A percentile compares a stretch with the other conserved stretches of the same genome.
Evolutionary conservation across 164 flowering plant species (phyloP).

Genomic region (Macadamia tetraphylla): DNA sequence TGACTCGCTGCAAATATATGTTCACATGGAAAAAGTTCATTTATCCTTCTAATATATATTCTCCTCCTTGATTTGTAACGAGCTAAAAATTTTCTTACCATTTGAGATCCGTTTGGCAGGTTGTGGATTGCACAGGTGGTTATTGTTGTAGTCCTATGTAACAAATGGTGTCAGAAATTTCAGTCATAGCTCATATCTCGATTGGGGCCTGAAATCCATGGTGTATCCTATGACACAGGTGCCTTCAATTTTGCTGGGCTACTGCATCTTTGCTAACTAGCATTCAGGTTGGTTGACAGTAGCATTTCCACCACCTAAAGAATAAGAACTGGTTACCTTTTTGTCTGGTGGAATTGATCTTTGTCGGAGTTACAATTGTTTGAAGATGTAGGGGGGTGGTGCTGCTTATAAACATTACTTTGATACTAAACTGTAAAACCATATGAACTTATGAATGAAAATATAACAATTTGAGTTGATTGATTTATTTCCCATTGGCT

Average conservation of each 20-base stretch:
- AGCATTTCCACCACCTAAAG: neutral
- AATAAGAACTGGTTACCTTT: neutral
- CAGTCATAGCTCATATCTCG: neutral
- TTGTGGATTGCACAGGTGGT: constrained; percentile 1
- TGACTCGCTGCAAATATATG: too few relatives aligned
- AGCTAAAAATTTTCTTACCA: too few relatives aligned
- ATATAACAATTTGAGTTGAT: neutral
- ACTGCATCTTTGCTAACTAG: neutral
- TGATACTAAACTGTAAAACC: neutral
- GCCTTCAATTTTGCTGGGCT: constrained; percentile 8
- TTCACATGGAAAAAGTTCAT: too few relatives aligned
- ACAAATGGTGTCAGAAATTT: neutral
- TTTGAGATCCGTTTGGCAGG: constrained; percentile 11
- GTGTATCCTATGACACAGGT: neutral
- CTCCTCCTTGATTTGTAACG: too few relatives aligned
- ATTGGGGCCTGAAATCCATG: neutral
- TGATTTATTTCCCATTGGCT: neutral
- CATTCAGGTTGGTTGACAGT: neutral
- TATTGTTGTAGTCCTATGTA: neutral
- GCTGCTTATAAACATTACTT: neutral
- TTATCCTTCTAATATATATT: too few relatives aligned
- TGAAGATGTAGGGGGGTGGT: neutral
- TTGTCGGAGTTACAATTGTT: neutral
- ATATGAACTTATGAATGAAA: too few relatives aligned
- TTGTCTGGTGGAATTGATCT: neutral